Evolutionary conservation across 805 yeast genomes (phyloP).

Genomic region (Danielozyma ontarioensis): DNA sequence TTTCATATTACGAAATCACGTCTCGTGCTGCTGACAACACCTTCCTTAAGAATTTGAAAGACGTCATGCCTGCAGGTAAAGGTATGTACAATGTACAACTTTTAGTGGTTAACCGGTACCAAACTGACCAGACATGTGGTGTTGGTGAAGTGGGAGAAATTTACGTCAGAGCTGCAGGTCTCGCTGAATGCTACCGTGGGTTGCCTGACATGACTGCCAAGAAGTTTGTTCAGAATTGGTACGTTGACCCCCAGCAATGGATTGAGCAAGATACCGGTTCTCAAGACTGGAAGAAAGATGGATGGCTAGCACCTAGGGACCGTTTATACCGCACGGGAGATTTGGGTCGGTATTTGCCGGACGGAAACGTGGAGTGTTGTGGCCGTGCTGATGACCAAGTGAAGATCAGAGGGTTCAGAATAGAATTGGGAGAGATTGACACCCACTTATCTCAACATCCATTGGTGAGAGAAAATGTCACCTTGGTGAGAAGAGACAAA

Average conservation of each 20-base stretch:
- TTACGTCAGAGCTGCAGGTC: constrained; percentile 96
- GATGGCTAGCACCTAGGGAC: constrained; percentile 93
- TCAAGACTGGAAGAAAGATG: constrained; percentile 64
- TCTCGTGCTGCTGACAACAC: constrained; percentile 63
- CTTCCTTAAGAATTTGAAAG: constrained; percentile 80
- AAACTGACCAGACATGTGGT: constrained; percentile 88
- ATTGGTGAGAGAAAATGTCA: constrained; percentile 84
- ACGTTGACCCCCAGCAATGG: constrained; percentile 65
- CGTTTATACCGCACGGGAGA: constrained; percentile 96
- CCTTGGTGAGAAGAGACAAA: constrained; percentile 86
- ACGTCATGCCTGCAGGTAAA: constrained; percentile 96
- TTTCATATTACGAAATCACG: constrained; percentile 86
- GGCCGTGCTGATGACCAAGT: constrained; percentile 99
- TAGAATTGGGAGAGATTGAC: constrained; percentile 96
- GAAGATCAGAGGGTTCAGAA: constrained; percentile 96
- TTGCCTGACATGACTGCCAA: constrained; percentile 82
- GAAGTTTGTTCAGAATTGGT: constrained; percentile 92
- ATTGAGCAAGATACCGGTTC: constrained; percentile 44
- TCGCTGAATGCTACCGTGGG: constrained; percentile 93
- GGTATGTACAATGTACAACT: constrained; percentile 97
- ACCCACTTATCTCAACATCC: constrained; percentile 95
- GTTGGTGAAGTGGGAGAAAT: constrained; percentile 99
- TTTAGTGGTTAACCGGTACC: constrained; percentile 87
- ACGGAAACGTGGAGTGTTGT: constrained; percentile 96
- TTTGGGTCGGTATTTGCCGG: constrained; percentile 92